phyloP scores from a whole-genome alignment of 1,284 basidiomycete genomes.

The Puccinia hordei region DNA sequence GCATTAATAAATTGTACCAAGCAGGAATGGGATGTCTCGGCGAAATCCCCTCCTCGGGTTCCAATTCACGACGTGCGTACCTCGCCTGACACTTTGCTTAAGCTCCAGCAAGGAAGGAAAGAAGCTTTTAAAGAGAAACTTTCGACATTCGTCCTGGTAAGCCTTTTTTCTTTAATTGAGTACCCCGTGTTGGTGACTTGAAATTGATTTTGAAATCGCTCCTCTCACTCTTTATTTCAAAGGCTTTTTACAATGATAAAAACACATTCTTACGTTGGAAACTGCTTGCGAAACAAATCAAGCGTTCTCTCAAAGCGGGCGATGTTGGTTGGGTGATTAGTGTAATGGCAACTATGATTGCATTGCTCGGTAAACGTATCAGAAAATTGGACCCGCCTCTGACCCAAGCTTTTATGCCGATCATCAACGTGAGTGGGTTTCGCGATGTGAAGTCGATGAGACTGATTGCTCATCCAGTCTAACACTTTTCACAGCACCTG shows the following conservation, averaged over 20 bases:
- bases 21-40: conserved; percentile 19
- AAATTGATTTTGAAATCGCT: not conserved
- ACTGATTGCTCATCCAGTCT: not conserved
- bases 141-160: conserved; percentile 35
- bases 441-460: not conserved
- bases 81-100: not conserved
- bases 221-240: not conserved
- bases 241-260: conserved; percentile 41
- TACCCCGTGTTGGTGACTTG: not conserved
- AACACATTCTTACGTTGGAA: conserved; percentile 20
- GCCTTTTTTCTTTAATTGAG: conserved; percentile 8
- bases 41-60: not conserved
- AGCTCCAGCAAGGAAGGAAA: conserved; percentile 20
- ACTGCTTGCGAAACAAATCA: conserved; percentile 26
- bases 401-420: conserved; percentile 24
- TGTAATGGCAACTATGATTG: conserved; percentile 49
- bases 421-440: conserved; percentile 34
- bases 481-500: conserved; percentile 9
- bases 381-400: conserved; percentile 37
- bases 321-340: conserved; percentile 43
- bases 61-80: not conserved
- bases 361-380: conserved; percentile 35
- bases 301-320: conserved; percentile 17
- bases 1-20: conserved; percentile 42
- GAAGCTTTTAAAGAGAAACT: conserved; percentile 46